A percentile compares a stretch with the other conserved stretches of the same genome.
phyloP scores from a whole-genome alignment of 2,329 filamentous ascomycete genomes.

The Exophiala sp. region DNA sequence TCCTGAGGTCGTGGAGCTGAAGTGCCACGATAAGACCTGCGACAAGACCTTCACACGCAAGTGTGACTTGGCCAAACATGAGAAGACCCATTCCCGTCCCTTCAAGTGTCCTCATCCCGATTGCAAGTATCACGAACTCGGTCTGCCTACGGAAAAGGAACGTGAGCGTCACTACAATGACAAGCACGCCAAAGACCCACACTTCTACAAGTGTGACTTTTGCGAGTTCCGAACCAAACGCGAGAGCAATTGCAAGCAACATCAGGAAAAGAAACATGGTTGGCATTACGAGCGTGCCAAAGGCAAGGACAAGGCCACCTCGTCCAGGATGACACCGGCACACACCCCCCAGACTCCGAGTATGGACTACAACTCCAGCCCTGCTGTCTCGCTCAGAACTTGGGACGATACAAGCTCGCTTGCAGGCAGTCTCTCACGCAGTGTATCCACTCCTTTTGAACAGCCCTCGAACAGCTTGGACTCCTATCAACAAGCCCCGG shows the following conservation, averaged over 20 bases:
- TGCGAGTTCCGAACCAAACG: slow-evolving; percentile 94
- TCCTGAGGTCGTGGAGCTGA: slow-evolving; percentile 75
- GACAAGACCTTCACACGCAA: slow-evolving; percentile 91
- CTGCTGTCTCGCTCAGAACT: slow-evolving; percentile 29
- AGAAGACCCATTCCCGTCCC: slow-evolving; percentile 93
- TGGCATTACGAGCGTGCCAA: slow-evolving; percentile 91
- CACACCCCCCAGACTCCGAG: slow-evolving; percentile 56
- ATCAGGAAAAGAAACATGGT: slow-evolving; percentile 95
- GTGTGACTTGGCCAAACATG: slow-evolving; percentile 96
- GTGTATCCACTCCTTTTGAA: slow-evolving; percentile 24
- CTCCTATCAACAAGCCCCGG: slow-evolving; percentile 13
- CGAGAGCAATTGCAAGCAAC: slow-evolving; percentile 94
- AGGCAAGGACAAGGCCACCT: slow-evolving; percentile 65
- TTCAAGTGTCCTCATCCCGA: slow-evolving; percentile 80
- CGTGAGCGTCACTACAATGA: slow-evolving; percentile 94
- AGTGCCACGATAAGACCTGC: slow-evolving; percentile 69
- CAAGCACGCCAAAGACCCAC: slow-evolving; percentile 76
- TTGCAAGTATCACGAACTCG: slow-evolving; percentile 85
- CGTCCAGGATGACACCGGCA: slow-evolving; percentile 39
- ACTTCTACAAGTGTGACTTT: slow-evolving; percentile 77
- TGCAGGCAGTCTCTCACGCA: slow-evolving; percentile 24
- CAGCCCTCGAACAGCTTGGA: slow-evolving; percentile 24
- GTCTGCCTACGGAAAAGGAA: slow-evolving; percentile 97
- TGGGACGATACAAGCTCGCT: slow-evolving; percentile 25
- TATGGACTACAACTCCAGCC: slow-evolving; percentile 35